Evolutionary conservation across 371 early-diverging fungal genomes (phyloP).

Genomic region (Haplosporangium sp.): DNA sequence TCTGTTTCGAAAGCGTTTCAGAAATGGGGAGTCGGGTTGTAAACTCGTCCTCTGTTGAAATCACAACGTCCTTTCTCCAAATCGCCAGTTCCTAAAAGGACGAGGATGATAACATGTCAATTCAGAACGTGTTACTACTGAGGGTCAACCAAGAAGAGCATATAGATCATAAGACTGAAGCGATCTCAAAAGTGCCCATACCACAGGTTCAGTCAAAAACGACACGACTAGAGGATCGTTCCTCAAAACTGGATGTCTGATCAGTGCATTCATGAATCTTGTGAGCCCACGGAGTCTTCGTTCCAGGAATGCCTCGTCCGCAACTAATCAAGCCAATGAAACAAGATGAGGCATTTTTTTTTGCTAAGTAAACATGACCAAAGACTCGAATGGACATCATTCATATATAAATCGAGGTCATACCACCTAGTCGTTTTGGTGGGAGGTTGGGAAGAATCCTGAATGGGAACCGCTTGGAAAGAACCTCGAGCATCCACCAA

Average conservation of each 20-base stretch:
- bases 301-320: constrained; percentile 79
- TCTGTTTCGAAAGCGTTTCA: constrained; percentile 21
- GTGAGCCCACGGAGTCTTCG: constrained; percentile 76
- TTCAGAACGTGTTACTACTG: too few species aligned
- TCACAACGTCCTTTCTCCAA: constrained; percentile 59
- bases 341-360: constrained; percentile 1
- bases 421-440: constrained; percentile 74
- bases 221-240: constrained; percentile 72
- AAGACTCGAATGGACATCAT: not conserved
- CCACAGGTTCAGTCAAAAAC: constrained; percentile 77
- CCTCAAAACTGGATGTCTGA: constrained; percentile 78
- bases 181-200: constrained; percentile 28
- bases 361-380: constrained; percentile 12
- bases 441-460: constrained; percentile 77
- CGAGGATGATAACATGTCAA: not conserved
- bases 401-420: constrained; percentile 8
- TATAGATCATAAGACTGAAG: not conserved
- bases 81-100: constrained; percentile 35
- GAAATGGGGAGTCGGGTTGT: constrained; percentile 32
- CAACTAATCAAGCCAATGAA: constrained; percentile 49
- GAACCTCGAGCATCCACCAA: constrained; percentile 81
- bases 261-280: constrained; percentile 81
- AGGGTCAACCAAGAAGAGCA: not conserved
- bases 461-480: constrained; percentile 80
- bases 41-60: constrained; percentile 59